Percentiles rank a stretch among this genome's conserved stretches.
These are phyloP conservation scores for Ulmus americana DNA, from an alignment of 331 rosid species.

Conservation along the genomic window DNA sequence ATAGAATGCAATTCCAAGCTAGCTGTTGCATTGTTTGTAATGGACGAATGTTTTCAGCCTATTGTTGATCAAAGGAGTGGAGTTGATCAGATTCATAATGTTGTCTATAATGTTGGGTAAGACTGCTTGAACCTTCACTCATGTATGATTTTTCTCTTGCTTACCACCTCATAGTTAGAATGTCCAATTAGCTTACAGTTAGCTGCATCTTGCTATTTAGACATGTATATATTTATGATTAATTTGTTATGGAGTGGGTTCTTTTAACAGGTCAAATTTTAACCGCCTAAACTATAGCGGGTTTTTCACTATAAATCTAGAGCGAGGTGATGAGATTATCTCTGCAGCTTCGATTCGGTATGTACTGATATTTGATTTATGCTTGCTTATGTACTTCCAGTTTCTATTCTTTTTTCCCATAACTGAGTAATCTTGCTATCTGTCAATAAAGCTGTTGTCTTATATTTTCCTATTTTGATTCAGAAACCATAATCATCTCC, in stretches of 20 bases:
- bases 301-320: slow-evolving; percentile 75
- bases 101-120: slow-evolving; percentile 78
- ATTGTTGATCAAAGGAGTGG: slow-evolving; percentile 84
- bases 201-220: not conserved
- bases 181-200: not conserved
- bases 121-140: slow-evolving; percentile 16
- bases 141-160: not conserved
- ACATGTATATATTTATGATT: not conserved
- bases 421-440: no score
- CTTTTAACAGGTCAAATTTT: slow-evolving; percentile 68
- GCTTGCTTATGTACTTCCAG: not conserved
- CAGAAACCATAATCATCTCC: no score
- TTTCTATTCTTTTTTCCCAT: no score
- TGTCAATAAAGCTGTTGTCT: no score
- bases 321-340: slow-evolving; percentile 75
- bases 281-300: slow-evolving; percentile 70
- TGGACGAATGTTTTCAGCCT: slow-evolving; percentile 96
- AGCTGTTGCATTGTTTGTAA: slow-evolving; percentile 74
- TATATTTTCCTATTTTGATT: no score
- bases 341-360: slow-evolving; percentile 78
- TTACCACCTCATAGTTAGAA: not conserved
- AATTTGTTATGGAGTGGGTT: not conserved
- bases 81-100: slow-evolving; percentile 66
- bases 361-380: slow-evolving; percentile 14
- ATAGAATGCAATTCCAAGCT: slow-evolving; percentile 76